Evolutionary conservation across 768 basidiomycete species (phyloP).

Genomic region (Boletus edulis): DNA sequence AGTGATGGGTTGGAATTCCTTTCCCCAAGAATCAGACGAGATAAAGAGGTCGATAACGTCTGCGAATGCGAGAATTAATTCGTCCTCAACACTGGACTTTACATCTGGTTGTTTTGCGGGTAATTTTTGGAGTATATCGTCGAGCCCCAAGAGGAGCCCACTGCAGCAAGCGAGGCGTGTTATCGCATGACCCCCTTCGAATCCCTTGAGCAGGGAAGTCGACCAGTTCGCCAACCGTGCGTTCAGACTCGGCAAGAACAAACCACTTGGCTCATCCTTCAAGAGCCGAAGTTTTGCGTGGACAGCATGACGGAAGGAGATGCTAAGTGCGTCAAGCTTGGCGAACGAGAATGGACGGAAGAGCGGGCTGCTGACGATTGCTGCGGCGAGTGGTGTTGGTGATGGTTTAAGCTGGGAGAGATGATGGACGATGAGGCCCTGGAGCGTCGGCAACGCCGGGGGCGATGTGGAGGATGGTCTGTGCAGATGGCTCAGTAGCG

Average conservation of each 20-base stretch:
- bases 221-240: conserved; percentile 51
- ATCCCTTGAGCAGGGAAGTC: conserved; percentile 48
- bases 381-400: conserved; percentile 34
- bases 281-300: conserved; percentile 27
- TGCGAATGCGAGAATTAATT: conserved; percentile 66
- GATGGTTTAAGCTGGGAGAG: conserved; percentile 25
- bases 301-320: conserved; percentile 31
- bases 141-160: conserved; percentile 63
- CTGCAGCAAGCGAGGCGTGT: conserved; percentile 59
- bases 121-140: conserved; percentile 44
- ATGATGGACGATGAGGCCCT: conserved; percentile 28
- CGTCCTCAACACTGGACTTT: conserved; percentile 54
- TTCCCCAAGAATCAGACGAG: conserved; percentile 54
- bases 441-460: conserved; percentile 21
- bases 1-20: conserved; percentile 59
- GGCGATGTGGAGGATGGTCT: conserved; percentile 16
- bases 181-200: conserved; percentile 65
- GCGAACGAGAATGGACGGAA: conserved; percentile 30
- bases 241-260: conserved; percentile 36
- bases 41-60: conserved; percentile 67
- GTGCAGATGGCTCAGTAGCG: conserved; percentile 27
- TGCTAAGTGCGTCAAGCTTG: conserved; percentile 27
- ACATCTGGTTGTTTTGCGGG: conserved; percentile 29
- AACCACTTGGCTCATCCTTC: conserved; percentile 26
- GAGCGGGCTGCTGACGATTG: conserved; percentile 30